Conservation (phyloP, 1,139 yeast genomes). For the Kodamaea suecica region DNA sequence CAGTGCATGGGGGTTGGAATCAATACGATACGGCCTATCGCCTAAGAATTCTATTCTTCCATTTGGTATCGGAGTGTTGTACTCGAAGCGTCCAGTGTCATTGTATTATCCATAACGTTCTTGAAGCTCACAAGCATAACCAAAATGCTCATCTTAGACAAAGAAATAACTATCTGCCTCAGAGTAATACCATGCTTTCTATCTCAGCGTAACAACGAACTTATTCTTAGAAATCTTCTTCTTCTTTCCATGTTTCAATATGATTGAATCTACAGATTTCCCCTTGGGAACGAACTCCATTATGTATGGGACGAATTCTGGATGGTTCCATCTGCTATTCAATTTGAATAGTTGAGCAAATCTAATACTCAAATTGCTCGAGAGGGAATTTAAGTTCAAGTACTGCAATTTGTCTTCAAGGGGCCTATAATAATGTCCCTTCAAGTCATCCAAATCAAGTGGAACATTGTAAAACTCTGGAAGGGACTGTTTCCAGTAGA, state of each 20-base stretch:
- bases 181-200: neutral
- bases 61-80: too few species aligned
- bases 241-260: slow-evolving; percentile 74
- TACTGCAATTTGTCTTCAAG: slow-evolving; percentile 45
- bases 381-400: slow-evolving; percentile 46
- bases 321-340: slow-evolving; percentile 65
- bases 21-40: too few species aligned
- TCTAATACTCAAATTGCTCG: slow-evolving; percentile 51
- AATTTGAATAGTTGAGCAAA: slow-evolving; percentile 60
- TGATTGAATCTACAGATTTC: slow-evolving; percentile 63
- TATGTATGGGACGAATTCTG: slow-evolving; percentile 71
- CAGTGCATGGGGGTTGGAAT: too few species aligned
- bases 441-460: slow-evolving; percentile 48
- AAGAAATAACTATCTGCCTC: too few species aligned
- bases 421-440: slow-evolving; percentile 56
- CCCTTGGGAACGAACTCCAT: slow-evolving; percentile 52
- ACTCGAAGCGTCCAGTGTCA: too few species aligned
- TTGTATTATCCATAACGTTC: too few species aligned
- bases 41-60: too few species aligned
- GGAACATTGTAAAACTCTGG: slow-evolving; percentile 64
- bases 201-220: slow-evolving; percentile 14
- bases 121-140: too few species aligned
- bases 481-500: slow-evolving; percentile 61
- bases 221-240: slow-evolving; percentile 51
- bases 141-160: too few species aligned